A percentile compares a stretch with the other conserved stretches of the same genome.
These are phyloP conservation scores for Trichoderma endophyticum DNA, from an alignment of 2,329 filamentous ascomycete species.

Conservation along the genomic window DNA sequence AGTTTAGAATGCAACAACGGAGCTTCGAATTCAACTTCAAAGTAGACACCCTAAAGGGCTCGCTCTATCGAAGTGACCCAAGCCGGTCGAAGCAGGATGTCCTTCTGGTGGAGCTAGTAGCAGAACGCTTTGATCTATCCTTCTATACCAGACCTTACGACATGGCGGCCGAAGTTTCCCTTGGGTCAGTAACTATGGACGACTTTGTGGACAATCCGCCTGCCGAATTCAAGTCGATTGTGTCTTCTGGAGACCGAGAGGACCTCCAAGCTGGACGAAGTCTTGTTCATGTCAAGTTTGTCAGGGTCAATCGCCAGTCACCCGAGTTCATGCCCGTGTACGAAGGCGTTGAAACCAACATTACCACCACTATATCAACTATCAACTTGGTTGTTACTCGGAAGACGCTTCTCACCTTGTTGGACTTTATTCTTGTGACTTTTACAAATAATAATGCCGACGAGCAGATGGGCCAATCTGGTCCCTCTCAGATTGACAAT, in stretches of 20 bases:
- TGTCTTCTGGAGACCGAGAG: constrained; percentile 74
- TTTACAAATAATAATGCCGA: constrained; percentile 66
- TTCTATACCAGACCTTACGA: constrained; percentile 88
- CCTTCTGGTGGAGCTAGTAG: constrained; percentile 84
- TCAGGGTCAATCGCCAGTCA: constrained; percentile 83
- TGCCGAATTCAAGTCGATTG: constrained; percentile 92
- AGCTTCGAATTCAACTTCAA: constrained; percentile 97
- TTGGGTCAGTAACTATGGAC: constrained; percentile 84
- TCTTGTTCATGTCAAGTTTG: constrained; percentile 83
- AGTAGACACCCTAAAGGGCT: constrained; percentile 90
- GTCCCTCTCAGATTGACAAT: constrained; percentile 32
- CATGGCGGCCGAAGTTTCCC: constrained; percentile 86
- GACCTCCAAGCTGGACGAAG: constrained; percentile 76
- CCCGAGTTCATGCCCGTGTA: constrained; percentile 92
- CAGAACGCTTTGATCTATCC: constrained; percentile 81
- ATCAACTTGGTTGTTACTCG: constrained; percentile 95
- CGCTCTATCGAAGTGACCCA: constrained; percentile 81
- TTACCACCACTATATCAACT: constrained; percentile 87
- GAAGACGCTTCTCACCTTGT: constrained; percentile 82
- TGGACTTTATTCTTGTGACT: constrained; percentile 92
- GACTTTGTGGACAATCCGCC: constrained; percentile 90
- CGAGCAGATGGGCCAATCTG: constrained; percentile 34
- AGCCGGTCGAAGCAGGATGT: constrained; percentile 72
- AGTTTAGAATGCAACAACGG: constrained; percentile 76
- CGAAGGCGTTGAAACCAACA: constrained; percentile 88